Evolutionary conservation across 2,329 filamentous ascomycete species (phyloP).

Genomic region (Nannizziopsis arthrosporioides): DNA sequence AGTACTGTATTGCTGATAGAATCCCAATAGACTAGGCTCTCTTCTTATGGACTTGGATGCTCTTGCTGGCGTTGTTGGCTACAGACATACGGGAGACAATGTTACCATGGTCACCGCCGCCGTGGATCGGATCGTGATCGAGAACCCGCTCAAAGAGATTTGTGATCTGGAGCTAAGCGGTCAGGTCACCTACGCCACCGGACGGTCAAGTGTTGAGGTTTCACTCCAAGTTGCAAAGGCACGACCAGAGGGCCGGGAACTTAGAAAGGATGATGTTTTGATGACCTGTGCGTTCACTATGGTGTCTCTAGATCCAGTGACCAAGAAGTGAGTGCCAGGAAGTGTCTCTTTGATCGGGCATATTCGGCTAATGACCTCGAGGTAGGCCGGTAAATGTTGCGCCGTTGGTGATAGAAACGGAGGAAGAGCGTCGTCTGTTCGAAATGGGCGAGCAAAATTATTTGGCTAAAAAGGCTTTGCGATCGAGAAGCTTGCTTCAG

Average conservation of each 20-base stretch:
- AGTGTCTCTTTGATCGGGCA: conserved; percentile 3
- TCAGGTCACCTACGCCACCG: conserved; percentile 59
- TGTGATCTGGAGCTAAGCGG: conserved; percentile 65
- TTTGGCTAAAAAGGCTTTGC: conserved; percentile 52
- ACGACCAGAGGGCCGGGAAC: conserved; percentile 41
- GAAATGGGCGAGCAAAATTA: conserved; percentile 54
- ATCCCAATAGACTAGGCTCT: conserved; percentile 47
- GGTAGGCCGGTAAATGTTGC: conserved; percentile 49
- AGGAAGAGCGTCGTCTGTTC: conserved; percentile 54
- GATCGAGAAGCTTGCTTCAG: conserved; percentile 50
- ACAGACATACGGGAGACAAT: conserved; percentile 56
- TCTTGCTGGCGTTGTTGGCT: conserved; percentile 61
- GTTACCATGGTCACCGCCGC: conserved; percentile 54
- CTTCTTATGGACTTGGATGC: conserved; percentile 73
- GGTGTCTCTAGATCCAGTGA: conserved; percentile 59
- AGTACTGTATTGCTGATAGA: neutral
- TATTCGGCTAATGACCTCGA: neutral
- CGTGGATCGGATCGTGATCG: conserved; percentile 54
- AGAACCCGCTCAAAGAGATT: conserved; percentile 62
- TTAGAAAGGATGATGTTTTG: conserved; percentile 49
- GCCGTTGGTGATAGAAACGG: conserved; percentile 50
- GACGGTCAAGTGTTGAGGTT: conserved; percentile 61
- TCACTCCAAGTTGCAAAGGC: conserved; percentile 62
- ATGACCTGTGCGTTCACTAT: conserved; percentile 67
- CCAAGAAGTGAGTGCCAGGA: conserved; percentile 43